phyloP scores from a whole-genome alignment of 441 rosid species.

The Mallotus japonicus region DNA sequence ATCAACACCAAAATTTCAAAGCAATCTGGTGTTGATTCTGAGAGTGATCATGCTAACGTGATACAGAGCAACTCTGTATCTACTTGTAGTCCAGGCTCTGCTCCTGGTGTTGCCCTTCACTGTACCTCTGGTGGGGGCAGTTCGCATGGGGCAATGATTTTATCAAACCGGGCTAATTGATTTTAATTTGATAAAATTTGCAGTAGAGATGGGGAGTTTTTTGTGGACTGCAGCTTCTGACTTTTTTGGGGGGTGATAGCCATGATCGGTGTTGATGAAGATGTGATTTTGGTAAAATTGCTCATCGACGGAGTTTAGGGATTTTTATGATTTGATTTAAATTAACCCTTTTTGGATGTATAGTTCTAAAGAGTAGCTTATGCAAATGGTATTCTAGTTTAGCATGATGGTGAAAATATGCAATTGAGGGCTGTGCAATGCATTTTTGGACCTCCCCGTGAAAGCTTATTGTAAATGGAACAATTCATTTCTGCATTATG shows the following conservation, averaged over 20 bases:
- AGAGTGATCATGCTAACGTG: constrained; percentile 6
- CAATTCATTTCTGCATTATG: constrained; percentile 15
- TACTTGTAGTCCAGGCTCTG: constrained; percentile 23
- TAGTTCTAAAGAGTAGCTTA: constrained; percentile 20
- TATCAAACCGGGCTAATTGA: constrained; percentile 38
- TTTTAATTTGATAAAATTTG: constrained; percentile 3
- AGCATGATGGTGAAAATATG: neutral
- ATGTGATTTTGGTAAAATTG: constrained; percentile 9
- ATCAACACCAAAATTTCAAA: constrained; percentile 15
- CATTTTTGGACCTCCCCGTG: constrained; percentile 14
- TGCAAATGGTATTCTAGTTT: neutral
- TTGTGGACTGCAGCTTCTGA: constrained; percentile 1
- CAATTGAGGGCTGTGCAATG: constrained; percentile 16
- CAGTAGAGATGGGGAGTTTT: constrained; percentile 5
- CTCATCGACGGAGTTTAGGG: neutral
- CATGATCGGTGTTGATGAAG: neutral
- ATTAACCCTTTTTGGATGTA: constrained; percentile 16
- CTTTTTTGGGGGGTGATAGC: neutral
- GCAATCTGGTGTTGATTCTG: constrained; percentile 16
- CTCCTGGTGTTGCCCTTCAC: constrained; percentile 23
- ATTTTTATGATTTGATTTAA: neutral
- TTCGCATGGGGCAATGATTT: constrained; percentile 27
- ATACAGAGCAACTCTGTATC: constrained; percentile 19
- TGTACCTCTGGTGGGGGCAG: constrained; percentile 32
- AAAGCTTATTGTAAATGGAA: constrained; percentile 25